Evolutionary conservation across 2,329 filamentous ascomycete genomes (phyloP), one percentile per base, ranked within the genome.

Genomic region (Myriosclerotinia scirpicola): DNA sequence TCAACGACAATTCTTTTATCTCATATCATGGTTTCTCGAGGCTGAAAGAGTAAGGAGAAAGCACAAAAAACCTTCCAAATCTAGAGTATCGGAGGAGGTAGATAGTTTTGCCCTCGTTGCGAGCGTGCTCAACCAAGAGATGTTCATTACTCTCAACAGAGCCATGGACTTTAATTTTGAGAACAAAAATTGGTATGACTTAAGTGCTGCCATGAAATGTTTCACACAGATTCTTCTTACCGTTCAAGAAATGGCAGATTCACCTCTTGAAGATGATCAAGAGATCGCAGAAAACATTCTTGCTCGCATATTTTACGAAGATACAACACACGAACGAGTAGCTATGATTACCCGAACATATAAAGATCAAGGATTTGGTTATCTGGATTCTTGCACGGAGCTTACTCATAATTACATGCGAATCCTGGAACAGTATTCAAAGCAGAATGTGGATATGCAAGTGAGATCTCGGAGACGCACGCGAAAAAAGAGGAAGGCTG

Each of bases 241-340:
- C 0, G 90, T 98, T 2, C 93, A 97, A 74, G 92, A 96, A 69
- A 98, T 99, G 93, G 83, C 88, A 1, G 87, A 90, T 56, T 95
- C 92, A 1, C 84, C 86, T 0, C 85, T 91, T 40, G 93, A 97
- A 69, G 93, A 97, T n/a, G 92, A 99, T 71, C 90, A 96, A 75
- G 95, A 98, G 73, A 98, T 99, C 76, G 94, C 95, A 0, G 94
- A 99, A 76, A 99, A 99, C 73, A 97, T 96, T 15, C 87, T 97
- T 63, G 96, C 90, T 73, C 91, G 94, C 69, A 92, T 99, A n/a
- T 99, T 99, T 77, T 99, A 99, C 79, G 95, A 99, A 78, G 93
- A 98, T 75, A 87, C 91, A 0, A 97, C 93, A 0, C 93, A 99
- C 74, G 94, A 99, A 69, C 85, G 91, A 34, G 86, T 99, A 62